These are phyloP conservation scores for Paxillus rubicundulus DNA, from an alignment of 768 basidiomycete genomes.

Conservation along the genomic window DNA sequence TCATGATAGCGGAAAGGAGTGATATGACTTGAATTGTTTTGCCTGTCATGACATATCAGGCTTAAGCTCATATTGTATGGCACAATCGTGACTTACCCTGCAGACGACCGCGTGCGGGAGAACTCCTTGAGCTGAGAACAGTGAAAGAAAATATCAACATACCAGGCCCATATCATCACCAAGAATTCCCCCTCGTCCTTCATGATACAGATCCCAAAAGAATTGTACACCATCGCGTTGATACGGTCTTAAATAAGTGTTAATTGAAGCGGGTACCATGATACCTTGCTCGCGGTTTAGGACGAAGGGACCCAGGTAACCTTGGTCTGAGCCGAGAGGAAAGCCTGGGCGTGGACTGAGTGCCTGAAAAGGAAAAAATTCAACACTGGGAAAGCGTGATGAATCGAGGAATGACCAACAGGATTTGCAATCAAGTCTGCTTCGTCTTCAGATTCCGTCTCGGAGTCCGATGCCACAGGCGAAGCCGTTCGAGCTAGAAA, in stretches of 20 bases:
- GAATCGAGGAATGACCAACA: slow-evolving; percentile 18
- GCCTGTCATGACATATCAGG: slow-evolving; percentile 39
- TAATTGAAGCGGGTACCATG: slow-evolving; percentile 67
- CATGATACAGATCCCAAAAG: slow-evolving; percentile 68
- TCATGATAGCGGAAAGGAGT: slow-evolving; percentile 90
- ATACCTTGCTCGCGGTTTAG: slow-evolving; percentile 48
- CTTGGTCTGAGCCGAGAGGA: slow-evolving; percentile 44
- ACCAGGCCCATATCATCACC: slow-evolving; percentile 97
- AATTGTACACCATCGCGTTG: slow-evolving; percentile 86
- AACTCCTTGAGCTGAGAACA: neutral
- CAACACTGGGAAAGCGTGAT: neutral
- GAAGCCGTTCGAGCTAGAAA: slow-evolving; percentile 2
- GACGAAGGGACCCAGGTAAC: slow-evolving; percentile 42
- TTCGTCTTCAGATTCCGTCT: slow-evolving; percentile 47
- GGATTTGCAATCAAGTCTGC: slow-evolving; percentile 28
- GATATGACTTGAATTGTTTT: slow-evolving; percentile 96
- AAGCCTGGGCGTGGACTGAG: slow-evolving; percentile 55
- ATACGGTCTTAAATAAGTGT: slow-evolving; percentile 85
- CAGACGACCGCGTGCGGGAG: neutral
- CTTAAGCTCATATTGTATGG: slow-evolving; percentile 1
- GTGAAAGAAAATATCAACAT: slow-evolving; percentile 11
- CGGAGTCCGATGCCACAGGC: slow-evolving; percentile 26
- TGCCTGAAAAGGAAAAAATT: slow-evolving; percentile 25
- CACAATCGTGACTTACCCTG: slow-evolving; percentile 23
- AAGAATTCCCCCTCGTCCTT: slow-evolving; percentile 73